Base-by-base conservation (phyloP, 2,329 filamentous ascomycete genomes). In the Fusarium chaquense region DNA sequence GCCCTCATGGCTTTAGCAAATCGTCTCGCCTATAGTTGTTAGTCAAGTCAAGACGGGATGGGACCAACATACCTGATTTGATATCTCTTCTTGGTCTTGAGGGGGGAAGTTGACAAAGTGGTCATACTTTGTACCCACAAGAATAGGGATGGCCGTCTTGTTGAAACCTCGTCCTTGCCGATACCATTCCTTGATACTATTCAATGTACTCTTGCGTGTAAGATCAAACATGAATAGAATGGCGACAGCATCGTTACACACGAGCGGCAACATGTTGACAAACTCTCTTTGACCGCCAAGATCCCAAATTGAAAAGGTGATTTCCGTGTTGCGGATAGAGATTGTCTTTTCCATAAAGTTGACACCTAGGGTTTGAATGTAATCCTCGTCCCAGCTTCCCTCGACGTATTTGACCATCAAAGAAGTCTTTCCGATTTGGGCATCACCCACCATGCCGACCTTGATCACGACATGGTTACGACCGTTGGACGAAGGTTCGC, bases 331-430 rank as follows among this genome's bases (percentile, higher is more conserved):
- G 67, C 96, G 92, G 81, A 99, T 99, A 68, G 93, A 97, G 78
- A 99, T 99, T 36, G 96, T 99, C 87, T 99, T 99, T 81, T 99
- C 96, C 96, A 99, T 99, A 82, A 99, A 99, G 81, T 99, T 99
- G 81, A 99, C 96, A 73, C 96, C 96, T 45, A 99, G 84, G 24
- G 96, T 99, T 83, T 99, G 96, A 77, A 99, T 99, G 81, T 99
- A 99, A 80, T 99, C 96, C 83, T 99, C 96, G 80, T 99, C 96
- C 94, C 96, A 99, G 81, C 94, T 98, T 64, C 96, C 96, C 83
- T 99, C 96, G 58, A 99, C 96, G 78, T 99, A 99, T 81, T 99
- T 99, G 77, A 99, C 96, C 96, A 99, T 99, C 78, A 99, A 83
- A 70, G 94, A 98, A 20, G 96, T 99, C 87, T 99, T 99, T 78